A percentile compares a stretch with the other conserved stretches of the same genome.
These are phyloP conservation scores for Serendipita sp. DNA, from an alignment of 768 basidiomycete species.

Conservation along the genomic window DNA sequence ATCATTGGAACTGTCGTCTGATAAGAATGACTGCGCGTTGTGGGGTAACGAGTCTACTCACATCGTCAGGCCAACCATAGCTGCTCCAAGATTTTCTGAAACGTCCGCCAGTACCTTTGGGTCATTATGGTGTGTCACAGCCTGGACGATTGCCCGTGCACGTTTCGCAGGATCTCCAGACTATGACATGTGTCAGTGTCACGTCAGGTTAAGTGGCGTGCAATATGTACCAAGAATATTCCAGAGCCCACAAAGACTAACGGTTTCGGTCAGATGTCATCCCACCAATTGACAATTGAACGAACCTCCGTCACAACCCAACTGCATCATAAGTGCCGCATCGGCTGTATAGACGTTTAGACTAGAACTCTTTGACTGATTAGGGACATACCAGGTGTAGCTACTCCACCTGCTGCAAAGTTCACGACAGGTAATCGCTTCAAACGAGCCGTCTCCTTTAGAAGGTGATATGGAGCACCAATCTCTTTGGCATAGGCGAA, in stretches of 20 bases:
- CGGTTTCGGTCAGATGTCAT: background rate
- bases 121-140: constrained; percentile 95
- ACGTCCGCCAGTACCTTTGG: constrained; percentile 82
- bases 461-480: constrained; percentile 81
- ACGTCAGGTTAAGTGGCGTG: background rate
- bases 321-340: constrained; percentile 97
- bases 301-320: constrained; percentile 89
- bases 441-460: constrained; percentile 89
- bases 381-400: constrained; percentile 54
- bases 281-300: background rate
- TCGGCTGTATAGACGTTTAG: constrained; percentile 39
- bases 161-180: constrained; percentile 88
- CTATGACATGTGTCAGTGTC: constrained; percentile 22
- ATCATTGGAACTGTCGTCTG: constrained; percentile 33
- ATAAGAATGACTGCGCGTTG: background rate
- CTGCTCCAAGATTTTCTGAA: constrained; percentile 66
- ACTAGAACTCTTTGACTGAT: background rate
- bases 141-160: constrained; percentile 90
- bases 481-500: constrained; percentile 86
- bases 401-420: constrained; percentile 89
- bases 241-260: constrained; percentile 97
- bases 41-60: constrained; percentile 22
- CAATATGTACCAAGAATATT: constrained; percentile 66
- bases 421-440: constrained; percentile 91
- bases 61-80: constrained; percentile 94